A percentile compares a stretch with the other conserved stretches of the same genome.
Evolutionary conservation across 108 stramenopile species (phyloP).

Genomic region (Cylindrotheca closterium): DNA sequence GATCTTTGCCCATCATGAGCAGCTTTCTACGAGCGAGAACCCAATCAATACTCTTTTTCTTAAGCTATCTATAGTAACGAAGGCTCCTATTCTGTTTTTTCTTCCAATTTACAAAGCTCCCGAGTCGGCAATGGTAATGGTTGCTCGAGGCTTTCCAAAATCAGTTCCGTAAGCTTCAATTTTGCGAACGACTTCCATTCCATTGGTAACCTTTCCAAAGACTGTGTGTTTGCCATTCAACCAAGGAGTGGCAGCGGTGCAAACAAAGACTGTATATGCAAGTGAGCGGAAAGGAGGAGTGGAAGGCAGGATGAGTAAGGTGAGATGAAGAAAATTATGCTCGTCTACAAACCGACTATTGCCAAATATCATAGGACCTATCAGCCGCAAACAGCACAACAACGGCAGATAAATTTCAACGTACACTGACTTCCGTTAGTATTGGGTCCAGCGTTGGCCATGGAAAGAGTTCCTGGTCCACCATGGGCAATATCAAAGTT

Average conservation of each 20-base stretch:
- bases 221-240: conserved; percentile 96
- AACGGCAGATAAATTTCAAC: background rate
- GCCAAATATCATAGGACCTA: background rate
- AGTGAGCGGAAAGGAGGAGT: background rate
- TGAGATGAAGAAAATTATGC: background rate
- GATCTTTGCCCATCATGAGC: too few relatives aligned
- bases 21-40: too few relatives aligned
- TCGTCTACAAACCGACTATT: background rate
- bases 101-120: conserved; percentile 48
- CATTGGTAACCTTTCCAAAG: conserved; percentile 95
- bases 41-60: too few relatives aligned
- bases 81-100: too few relatives aligned
- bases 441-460: conserved; percentile 88
- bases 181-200: conserved; percentile 86
- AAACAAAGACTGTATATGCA: conserved; percentile 80
- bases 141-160: conserved; percentile 51
- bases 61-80: too few relatives aligned
- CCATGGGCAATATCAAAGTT: conserved; percentile 88
- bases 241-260: conserved; percentile 93
- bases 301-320: background rate
- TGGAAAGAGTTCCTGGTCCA: conserved; percentile 50
- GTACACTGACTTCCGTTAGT: conserved; percentile 91
- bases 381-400: background rate
- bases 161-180: conserved; percentile 80
- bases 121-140: conserved; percentile 77